phyloP scores from a whole-genome alignment of 2,329 filamentous ascomycete species.

The Cladosporium sp. region DNA sequence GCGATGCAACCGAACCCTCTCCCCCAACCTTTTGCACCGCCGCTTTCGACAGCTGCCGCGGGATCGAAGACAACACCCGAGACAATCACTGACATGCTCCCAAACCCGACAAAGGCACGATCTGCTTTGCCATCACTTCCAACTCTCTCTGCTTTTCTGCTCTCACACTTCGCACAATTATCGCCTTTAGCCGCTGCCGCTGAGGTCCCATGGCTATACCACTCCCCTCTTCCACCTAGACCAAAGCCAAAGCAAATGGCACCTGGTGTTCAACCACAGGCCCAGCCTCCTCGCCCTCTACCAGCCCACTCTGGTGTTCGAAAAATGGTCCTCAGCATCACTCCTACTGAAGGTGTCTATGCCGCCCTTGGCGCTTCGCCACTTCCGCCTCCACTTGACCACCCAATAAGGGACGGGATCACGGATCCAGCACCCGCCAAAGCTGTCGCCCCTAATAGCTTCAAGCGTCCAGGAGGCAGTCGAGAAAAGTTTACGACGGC shows the following conservation, averaged over 20 bases:
- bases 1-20: slow-evolving; percentile 6
- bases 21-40: not conserved
- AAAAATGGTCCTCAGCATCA: slow-evolving; percentile 11
- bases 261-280: not conserved
- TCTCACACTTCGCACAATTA: slow-evolving; percentile 2
- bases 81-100: not conserved
- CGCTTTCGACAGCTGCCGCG: not conserved
- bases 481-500: not conserved
- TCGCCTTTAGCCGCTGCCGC: not conserved
- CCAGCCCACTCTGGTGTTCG: not conserved
- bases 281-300: not conserved
- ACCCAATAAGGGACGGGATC: not conserved
- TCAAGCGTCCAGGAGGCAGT: not conserved
- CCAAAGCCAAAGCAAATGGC: not conserved
- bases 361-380: not conserved
- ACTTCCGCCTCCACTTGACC: not conserved
- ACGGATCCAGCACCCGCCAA: not conserved
- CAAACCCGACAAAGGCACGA: not conserved
- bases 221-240: not conserved
- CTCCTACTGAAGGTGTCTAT: slow-evolving; percentile 15
- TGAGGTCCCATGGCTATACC: slow-evolving; percentile 15
- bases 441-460: not conserved
- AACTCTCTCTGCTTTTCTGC: not conserved
- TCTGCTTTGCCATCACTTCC: slow-evolving; percentile 3
- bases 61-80: not conserved